These are phyloP conservation scores for Ormosia semicastrata DNA, from an alignment of 306 rosid genomes.

Conservation along the genomic window DNA sequence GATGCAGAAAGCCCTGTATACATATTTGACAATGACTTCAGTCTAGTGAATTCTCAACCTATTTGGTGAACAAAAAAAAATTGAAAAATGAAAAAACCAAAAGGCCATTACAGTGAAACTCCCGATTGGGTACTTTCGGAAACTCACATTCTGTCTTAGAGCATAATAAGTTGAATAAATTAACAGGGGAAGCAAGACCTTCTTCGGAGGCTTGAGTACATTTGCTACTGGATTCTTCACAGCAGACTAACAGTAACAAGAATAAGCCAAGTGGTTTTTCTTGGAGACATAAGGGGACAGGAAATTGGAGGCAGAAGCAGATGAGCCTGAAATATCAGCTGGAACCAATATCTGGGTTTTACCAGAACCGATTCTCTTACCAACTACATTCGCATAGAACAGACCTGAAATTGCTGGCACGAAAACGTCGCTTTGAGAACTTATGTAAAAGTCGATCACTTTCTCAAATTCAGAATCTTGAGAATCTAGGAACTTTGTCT, in stretches of 20 bases:
- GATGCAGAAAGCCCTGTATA: slow-evolving; percentile 4
- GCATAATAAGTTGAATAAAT: slow-evolving; percentile 16
- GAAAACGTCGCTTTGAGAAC: slow-evolving; percentile 66
- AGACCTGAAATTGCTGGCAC: slow-evolving; percentile 82
- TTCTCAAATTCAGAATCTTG: slow-evolving; percentile 67
- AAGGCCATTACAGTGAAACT: neutral
- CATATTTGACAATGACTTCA: neutral
- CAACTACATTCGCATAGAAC: slow-evolving; percentile 81
- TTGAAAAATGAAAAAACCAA: neutral
- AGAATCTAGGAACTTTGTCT: slow-evolving; percentile 50
- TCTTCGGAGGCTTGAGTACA: slow-evolving; percentile 34
- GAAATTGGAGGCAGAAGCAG: slow-evolving; percentile 53
- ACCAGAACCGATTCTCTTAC: slow-evolving; percentile 74
- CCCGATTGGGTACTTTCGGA: neutral
- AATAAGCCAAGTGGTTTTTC: slow-evolving; percentile 83
- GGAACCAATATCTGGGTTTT: slow-evolving; percentile 75
- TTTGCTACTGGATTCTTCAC: neutral
- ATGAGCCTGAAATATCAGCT: slow-evolving; percentile 43
- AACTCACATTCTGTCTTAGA: neutral
- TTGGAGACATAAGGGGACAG: slow-evolving; percentile 62
- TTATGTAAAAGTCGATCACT: slow-evolving; percentile 64
- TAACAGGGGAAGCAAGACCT: slow-evolving; percentile 21
- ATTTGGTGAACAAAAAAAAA: neutral
- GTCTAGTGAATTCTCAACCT: neutral
- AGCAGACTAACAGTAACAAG: slow-evolving; percentile 57